Percentiles rank a stretch among this genome's conserved stretches.
phyloP scores from a whole-genome alignment of 2,329 filamentous ascomycete genomes.

The Epichloe aotearoae region DNA sequence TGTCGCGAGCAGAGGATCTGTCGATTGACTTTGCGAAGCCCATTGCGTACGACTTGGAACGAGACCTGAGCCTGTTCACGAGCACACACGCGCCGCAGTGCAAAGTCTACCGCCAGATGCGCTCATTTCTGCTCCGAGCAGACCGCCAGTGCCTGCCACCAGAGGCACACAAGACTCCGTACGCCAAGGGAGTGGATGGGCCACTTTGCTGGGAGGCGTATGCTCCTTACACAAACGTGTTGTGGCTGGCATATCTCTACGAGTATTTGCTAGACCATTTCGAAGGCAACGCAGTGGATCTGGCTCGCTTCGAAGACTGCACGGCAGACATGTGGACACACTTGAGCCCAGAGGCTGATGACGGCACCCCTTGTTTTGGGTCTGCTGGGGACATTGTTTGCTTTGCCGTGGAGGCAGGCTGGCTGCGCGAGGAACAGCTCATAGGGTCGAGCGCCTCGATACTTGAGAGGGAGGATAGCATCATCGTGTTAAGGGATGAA shows the following conservation, averaged over 20 bases:
- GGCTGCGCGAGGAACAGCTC: conserved; percentile 41
- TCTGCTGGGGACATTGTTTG: conserved; percentile 43
- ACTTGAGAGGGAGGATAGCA: conserved; percentile 27
- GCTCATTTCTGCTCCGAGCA: conserved; percentile 40
- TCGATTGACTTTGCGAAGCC: conserved; percentile 21
- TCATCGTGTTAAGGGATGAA: conserved; percentile 21
- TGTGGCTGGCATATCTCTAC: conserved; percentile 52
- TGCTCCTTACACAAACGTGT: conserved; percentile 49
- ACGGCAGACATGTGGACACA: conserved; percentile 42
- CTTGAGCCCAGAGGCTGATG: conserved; percentile 36
- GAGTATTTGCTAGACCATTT: conserved; percentile 37
- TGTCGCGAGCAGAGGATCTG: conserved; percentile 43
- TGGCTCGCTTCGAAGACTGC: conserved; percentile 31
- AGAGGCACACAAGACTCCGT: conserved; percentile 31
- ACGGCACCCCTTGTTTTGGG: conserved; percentile 35
- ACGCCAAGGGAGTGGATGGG: conserved; percentile 31
- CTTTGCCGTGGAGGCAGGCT: conserved; percentile 44
- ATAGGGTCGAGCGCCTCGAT: conserved; percentile 23
- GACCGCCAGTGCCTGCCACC: conserved; percentile 38
- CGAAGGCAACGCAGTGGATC: conserved; percentile 30
- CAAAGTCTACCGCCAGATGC: conserved; percentile 48
- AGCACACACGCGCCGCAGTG: conserved; percentile 48
- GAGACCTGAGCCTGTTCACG: conserved; percentile 45
- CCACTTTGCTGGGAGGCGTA: conserved; percentile 40
- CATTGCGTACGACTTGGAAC: conserved; percentile 46